Conservation (phyloP, 2,329 filamentous ascomycete species). For the Xylariomycetidae sp. region DNA sequence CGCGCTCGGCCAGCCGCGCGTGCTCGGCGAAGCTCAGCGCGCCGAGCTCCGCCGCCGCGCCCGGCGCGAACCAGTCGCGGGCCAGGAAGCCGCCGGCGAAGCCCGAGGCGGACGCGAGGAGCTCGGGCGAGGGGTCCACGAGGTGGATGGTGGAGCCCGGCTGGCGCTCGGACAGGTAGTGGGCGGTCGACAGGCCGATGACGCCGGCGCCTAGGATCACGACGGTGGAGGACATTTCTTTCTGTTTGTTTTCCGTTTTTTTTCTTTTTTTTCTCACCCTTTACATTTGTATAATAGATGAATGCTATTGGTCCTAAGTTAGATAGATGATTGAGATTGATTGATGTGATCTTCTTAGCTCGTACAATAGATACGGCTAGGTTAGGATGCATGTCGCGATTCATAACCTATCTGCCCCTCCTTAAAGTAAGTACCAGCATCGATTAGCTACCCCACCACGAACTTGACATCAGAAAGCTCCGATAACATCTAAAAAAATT, state of each 20-base stretch:
- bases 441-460: too few species aligned
- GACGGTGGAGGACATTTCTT: conserved; percentile 48
- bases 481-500: conserved; percentile 12
- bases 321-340: too few species aligned
- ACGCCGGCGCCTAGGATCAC: conserved; percentile 69
- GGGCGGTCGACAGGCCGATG: conserved; percentile 67
- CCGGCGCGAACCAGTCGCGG: conserved; percentile 63
- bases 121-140: conserved; percentile 41
- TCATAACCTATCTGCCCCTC: too few species aligned
- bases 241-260: conserved; percentile 9
- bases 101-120: conserved; percentile 72
- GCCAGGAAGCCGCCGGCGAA: conserved; percentile 72
- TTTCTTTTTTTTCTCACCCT: too few species aligned
- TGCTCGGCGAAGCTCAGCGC: conserved; percentile 68
- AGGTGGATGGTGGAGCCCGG: conserved; percentile 39
- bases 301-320: too few species aligned
- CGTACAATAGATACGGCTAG: too few species aligned
- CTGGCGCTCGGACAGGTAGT: conserved; percentile 57
- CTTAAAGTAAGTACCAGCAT: too few species aligned
- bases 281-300: too few species aligned
- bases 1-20: conserved; percentile 53
- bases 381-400: too few species aligned
- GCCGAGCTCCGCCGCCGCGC: conserved; percentile 54
- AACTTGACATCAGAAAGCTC: conserved; percentile 9
- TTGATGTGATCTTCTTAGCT: too few species aligned